These are phyloP conservation scores for Trametes maxima DNA, from an alignment of 768 basidiomycete species.

Conservation along the genomic window DNA sequence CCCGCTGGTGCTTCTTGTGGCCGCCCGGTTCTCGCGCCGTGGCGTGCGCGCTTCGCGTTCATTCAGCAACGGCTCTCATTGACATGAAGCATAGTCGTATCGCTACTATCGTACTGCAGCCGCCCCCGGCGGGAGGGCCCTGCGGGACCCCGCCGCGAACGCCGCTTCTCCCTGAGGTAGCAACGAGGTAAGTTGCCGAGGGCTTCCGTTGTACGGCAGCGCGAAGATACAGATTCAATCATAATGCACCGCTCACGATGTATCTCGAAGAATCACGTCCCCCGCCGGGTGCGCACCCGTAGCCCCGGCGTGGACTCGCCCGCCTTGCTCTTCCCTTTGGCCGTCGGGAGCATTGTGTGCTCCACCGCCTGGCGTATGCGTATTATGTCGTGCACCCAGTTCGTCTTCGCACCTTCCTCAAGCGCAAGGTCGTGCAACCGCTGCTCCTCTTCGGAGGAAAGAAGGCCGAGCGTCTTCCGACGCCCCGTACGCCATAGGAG, in stretches of 20 bases:
- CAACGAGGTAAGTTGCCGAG: conserved; percentile 14
- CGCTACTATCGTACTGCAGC: background rate
- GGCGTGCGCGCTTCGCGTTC: background rate
- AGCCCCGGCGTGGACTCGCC: background rate
- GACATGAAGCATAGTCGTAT: background rate
- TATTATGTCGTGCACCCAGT: conserved; percentile 71
- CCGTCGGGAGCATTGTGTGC: conserved; percentile 22
- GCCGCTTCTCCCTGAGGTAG: conserved; percentile 3
- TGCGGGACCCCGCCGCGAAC: background rate
- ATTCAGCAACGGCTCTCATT: background rate
- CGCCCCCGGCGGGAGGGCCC: too few relatives aligned
- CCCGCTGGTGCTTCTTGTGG: conserved; percentile 1
- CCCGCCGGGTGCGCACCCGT: conserved; percentile 13
- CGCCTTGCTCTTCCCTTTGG: conserved; percentile 13
- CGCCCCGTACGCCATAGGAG: conserved; percentile 70
- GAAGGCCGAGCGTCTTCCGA: conserved; percentile 52
- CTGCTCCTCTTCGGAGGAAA: conserved; percentile 56
- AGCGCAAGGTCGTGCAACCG: conserved; percentile 52
- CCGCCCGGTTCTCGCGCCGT: background rate
- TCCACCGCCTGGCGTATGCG: conserved; percentile 37
- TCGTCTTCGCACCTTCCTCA: conserved; percentile 51
- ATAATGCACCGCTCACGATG: background rate
- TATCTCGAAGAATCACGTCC: conserved; percentile 4
- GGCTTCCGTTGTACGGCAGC: conserved; percentile 14
- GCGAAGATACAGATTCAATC: background rate